Conservation (phyloP, 75 land plant genomes). For the Pinus albicaulis region DNA sequence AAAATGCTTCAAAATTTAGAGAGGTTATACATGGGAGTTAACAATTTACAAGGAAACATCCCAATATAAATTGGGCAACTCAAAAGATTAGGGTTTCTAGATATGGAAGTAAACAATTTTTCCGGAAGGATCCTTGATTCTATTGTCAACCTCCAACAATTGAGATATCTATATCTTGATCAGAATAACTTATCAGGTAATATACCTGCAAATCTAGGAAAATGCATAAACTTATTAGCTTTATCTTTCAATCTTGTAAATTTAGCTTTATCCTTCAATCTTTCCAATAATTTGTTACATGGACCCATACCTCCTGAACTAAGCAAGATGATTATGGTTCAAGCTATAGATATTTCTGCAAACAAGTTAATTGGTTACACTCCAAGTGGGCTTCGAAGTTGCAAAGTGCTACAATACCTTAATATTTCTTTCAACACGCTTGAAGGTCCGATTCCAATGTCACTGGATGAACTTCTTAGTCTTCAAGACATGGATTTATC, state of each 20-base stretch:
- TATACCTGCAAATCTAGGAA: conserved; percentile 18
- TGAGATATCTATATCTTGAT: conserved; percentile 12
- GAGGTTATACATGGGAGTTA: conserved; percentile 3
- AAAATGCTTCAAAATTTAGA: conserved; percentile 15
- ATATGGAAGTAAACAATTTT: conserved; percentile 19
- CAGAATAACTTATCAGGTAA: conserved; percentile 22
- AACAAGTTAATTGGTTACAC: conserved; percentile 21
- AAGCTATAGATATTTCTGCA: conserved; percentile 23
- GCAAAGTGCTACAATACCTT: not conserved
- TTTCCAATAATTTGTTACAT: not conserved
- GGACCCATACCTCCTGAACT: conserved; percentile 17
- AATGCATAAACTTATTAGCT: conserved; percentile 2
- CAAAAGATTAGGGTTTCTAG: conserved; percentile 10
- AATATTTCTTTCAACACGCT: conserved; percentile 31
- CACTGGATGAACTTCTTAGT: too few relatives aligned
- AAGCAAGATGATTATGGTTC: not conserved
- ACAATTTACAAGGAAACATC: conserved; percentile 29
- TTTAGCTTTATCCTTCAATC: not conserved
- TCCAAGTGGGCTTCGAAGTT: conserved; percentile 11
- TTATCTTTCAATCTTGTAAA: conserved; percentile 14
- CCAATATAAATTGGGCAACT: conserved; percentile 26
- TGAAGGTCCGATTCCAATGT: conserved; percentile 20
- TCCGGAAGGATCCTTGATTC: conserved; percentile 30
- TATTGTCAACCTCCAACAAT: conserved; percentile 18
- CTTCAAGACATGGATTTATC: too few relatives aligned